Conservation (phyloP, 352 stramenopile genomes). For the Globisporangium rhizosaccharum region DNA sequence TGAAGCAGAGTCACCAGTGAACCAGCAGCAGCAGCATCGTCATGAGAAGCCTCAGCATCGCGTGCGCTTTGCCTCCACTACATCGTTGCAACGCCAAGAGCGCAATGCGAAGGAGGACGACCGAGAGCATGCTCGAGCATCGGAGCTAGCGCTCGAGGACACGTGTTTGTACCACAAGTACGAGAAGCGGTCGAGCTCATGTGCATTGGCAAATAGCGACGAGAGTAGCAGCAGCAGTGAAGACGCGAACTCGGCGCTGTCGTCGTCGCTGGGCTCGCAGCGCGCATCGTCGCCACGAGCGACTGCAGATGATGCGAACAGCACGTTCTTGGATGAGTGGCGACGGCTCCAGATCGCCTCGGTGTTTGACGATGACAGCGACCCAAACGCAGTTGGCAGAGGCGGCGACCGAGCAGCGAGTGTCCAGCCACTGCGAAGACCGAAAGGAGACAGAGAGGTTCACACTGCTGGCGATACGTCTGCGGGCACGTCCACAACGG, state of each 20-base stretch:
- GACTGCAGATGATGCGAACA: constrained; percentile 8
- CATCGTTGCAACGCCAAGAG: neutral
- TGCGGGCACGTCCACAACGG: neutral
- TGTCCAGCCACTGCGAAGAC: neutral
- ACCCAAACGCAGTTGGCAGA: neutral
- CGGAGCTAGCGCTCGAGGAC: neutral
- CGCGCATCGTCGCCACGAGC: neutral
- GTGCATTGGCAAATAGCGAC: no score
- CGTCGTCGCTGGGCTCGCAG: neutral
- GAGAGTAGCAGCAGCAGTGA: neutral
- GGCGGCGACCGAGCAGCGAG: neutral
- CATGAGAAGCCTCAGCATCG: neutral
- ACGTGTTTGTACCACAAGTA: constrained; percentile 16
- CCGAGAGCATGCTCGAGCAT: neutral
- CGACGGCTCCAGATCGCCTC: constrained; percentile 6
- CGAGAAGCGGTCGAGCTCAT: neutral
- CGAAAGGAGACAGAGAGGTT: neutral
- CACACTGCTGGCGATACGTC: neutral
- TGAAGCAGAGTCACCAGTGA: neutral
- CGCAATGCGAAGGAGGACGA: neutral
- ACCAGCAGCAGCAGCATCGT: neutral
- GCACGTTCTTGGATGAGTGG: constrained; percentile 14
- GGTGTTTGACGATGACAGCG: constrained; percentile 5
- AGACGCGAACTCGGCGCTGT: neutral
- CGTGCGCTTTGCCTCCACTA: constrained; percentile 6